These are phyloP conservation scores for Fusarium floridanum DNA, from an alignment of 2,329 filamentous ascomycete species.

Conservation along the genomic window DNA sequence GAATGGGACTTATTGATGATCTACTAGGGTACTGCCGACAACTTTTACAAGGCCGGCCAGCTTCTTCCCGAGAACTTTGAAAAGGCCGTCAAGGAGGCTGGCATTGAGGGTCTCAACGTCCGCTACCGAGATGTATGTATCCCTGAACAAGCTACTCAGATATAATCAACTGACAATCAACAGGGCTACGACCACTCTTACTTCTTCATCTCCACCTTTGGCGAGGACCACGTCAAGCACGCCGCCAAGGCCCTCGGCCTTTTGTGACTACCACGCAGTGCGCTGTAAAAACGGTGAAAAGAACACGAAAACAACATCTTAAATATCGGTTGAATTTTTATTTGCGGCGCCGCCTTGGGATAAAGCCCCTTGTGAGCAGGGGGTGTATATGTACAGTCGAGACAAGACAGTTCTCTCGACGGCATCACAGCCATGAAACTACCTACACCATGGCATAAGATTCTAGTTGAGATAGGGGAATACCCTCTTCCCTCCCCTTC, in stretches of 20 bases:
- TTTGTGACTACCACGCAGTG: conserved; percentile 46
- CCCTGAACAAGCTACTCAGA: no score
- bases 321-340: conserved; percentile 17
- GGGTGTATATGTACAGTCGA: conserved; percentile 8
- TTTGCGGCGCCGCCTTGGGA: conserved; percentile 23
- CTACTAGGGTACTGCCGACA: conserved; percentile 85
- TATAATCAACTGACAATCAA: neutral
- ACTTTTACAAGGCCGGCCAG: conserved; percentile 96
- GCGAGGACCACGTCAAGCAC: conserved; percentile 90
- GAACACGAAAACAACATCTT: conserved; percentile 11
- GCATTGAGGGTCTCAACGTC: conserved; percentile 78
- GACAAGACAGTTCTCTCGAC: conserved; percentile 2
- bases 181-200: conserved; percentile 97
- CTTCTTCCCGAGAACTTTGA: conserved; percentile 94
- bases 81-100: conserved; percentile 80
- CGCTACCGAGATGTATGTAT: conserved; percentile 80
- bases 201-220: conserved; percentile 93
- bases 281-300: conserved; percentile 38
- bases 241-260: conserved; percentile 83
- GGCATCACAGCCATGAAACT: conserved; percentile 9
- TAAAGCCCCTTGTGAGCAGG: neutral
- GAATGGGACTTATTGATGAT: neutral
- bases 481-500: neutral
- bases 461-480: conserved; percentile 1
- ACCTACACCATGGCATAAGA: conserved; percentile 10